A percentile compares a stretch with the other conserved stretches of the same genome.
These are phyloP conservation scores for Pseudozyma tsukubaensis DNA, from an alignment of 1,284 basidiomycete species.

Conservation along the genomic window DNA sequence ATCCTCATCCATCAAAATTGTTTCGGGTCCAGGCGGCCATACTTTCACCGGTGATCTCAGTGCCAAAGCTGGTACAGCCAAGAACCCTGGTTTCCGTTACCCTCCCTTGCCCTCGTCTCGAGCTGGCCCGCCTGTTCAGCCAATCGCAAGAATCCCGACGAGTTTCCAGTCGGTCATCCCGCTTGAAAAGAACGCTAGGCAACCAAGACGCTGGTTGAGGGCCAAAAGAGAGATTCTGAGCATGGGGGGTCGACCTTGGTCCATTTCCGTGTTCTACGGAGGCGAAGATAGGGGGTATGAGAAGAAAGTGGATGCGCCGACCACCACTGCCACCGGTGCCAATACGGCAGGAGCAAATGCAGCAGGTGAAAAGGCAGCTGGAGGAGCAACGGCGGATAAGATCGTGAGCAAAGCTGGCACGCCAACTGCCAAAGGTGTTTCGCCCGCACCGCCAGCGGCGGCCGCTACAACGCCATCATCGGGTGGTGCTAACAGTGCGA, in stretches of 20 bases:
- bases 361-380: background rate
- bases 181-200: conserved; percentile 41
- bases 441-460: conserved; percentile 16
- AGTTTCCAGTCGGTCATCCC: conserved; percentile 51
- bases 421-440: conserved; percentile 17
- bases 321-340: background rate
- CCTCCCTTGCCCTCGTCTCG: conserved; percentile 48
- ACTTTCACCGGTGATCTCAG: conserved; percentile 41
- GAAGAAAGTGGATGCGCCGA: conserved; percentile 30
- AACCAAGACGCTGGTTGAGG: conserved; percentile 51
- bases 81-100: conserved; percentile 55
- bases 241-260: conserved; percentile 60
- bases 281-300: conserved; percentile 44
- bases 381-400: conserved; percentile 7
- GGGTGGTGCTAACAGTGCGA: background rate
- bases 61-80: conserved; percentile 41
- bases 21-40: conserved; percentile 27
- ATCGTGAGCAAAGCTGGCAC: conserved; percentile 23
- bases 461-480: conserved; percentile 4
- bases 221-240: conserved; percentile 55
- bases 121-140: conserved; percentile 49
- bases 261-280: conserved; percentile 55
- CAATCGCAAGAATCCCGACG: conserved; percentile 52
- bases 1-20: conserved; percentile 36
- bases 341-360: background rate